Evolutionary conservation across 2,329 filamentous ascomycete genomes (phyloP), one percentile per base, ranked within the genome.

Genomic region (Nigrospora sphaerica): DNA sequence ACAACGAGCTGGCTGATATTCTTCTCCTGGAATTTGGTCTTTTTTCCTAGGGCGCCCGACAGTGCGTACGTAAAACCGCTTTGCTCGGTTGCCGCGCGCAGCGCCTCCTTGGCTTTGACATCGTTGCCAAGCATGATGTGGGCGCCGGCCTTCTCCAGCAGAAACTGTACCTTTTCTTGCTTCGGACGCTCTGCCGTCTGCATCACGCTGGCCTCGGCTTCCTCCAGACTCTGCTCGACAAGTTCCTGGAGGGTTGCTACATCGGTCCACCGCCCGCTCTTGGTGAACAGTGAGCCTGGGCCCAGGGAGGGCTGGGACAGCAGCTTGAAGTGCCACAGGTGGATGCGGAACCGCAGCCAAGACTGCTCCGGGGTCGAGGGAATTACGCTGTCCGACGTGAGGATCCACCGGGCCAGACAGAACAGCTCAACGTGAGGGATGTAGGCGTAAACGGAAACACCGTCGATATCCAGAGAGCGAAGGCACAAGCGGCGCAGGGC

Each of bases 1-100:
- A 98, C 88, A 1, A 98, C 86, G 28, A 98, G 74, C 64, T 98
- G 93, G 57, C 89, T 95, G 50, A 83, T 83, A 57, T 83, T 85
- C 49, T 81, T 86, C 58, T 89, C 77, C 63, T 95, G 88, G 47
- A 83, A 95, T 54, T 79, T 85, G 1, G 88, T 95, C 49, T 86
- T 74, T 67, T 90, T 97, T 14, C 93, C 93, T 54, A 98, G 67
- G 18, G 88, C 81, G 34, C 93, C 93, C 0, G 89, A 95, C 46
- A 98, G 64, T 0, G 83, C 85, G 64, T 95, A 97, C 16, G 80
- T 74, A 48, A 98, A 88, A 0, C 80, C 77, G n/a, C 83, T 84
- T 33, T 79, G 67, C 39, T 70, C 67, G 0, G 83, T 78, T 0
- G 91, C 91, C 47, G 78, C 69, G 19, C 83, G 75, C 6, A 98